These are phyloP conservation scores for Gillenia trifoliata DNA, from an alignment of 306 rosid genomes.

Conservation along the genomic window DNA sequence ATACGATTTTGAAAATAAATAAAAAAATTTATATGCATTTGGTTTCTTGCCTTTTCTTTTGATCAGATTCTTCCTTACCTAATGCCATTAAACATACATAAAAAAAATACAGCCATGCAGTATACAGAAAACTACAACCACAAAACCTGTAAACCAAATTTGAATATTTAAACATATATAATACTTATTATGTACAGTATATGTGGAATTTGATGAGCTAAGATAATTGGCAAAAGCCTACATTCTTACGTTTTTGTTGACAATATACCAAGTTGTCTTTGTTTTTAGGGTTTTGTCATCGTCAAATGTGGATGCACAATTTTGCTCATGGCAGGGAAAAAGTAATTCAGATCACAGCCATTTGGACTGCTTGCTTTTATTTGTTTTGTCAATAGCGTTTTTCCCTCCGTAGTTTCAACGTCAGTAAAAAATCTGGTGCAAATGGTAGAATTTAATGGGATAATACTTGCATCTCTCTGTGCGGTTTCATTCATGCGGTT, in stretches of 20 bases:
- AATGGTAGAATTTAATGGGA: too few species aligned
- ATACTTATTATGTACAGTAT: too few species aligned
- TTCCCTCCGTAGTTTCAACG: too few species aligned
- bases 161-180: too few species aligned
- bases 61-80: neutral
- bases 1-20: neutral
- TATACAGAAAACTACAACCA: neutral
- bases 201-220: too few species aligned
- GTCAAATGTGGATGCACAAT: neutral
- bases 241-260: neutral
- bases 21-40: neutral
- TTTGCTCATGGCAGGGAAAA: neutral
- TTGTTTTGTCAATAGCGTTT: too few species aligned
- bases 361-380: neutral
- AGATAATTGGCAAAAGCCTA: too few species aligned
- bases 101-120: neutral
- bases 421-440: too few species aligned
- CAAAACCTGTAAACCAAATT: neutral
- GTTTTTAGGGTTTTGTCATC: neutral
- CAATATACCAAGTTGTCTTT: neutral
- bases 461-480: too few species aligned
- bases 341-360: neutral
- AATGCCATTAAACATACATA: neutral
- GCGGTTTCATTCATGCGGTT: too few species aligned
- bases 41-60: neutral